Base-by-base conservation (phyloP, 805 yeast genomes). In the Ogataea pilisensis region DNA sequence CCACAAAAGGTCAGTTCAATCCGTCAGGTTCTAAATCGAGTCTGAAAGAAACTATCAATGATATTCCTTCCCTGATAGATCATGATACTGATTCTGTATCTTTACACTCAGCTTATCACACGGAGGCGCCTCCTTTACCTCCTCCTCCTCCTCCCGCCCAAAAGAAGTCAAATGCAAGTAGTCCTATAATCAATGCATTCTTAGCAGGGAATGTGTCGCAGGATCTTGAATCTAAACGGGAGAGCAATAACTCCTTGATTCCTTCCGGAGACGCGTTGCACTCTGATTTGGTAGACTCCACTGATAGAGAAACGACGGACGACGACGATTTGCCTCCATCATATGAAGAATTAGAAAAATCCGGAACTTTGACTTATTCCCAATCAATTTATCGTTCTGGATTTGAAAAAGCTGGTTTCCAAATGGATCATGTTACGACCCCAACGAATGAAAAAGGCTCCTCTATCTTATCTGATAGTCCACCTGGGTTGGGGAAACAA, bases 321-420 rank as follows among this genome's bases (percentile, higher is more conserved):
- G 44, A 31, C 2, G 50, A 44, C 8, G 53, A 43, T 7, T 55
- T 51, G 25, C 61, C 65, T 3, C 64, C 64, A 5, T 58, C 63
- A 1, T 60, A 58, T 36, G 64, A 59, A 41, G 66, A 61, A 37
- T 35, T 61, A 8, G 66, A 61, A 38, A 54, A 59, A 30, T 54
- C 63, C 0, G 65, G 65, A n/a, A 48, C 51, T 13, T 42, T 61
- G 33, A 58, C 63, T 5, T 61, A 61, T 34, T 54, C 64, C 7
- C 46, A 51, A 39, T 61, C 66, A 4, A 62, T 62, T 38, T 62
- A 62, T 42, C 46, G 65, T 22, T 57, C 65, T 2, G 65, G 65
- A 8, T 61, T 61, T 42, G 66, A 62, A 43, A 62, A 62, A 43
- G 66, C 66, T 1, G 66, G 66, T 3, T 53, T 57, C 29, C 55